A percentile compares a stretch with the other conserved stretches of the same genome.
These are phyloP conservation scores for Pythium brassicae DNA, from an alignment of 352 stramenopile genomes.

Conservation along the genomic window DNA sequence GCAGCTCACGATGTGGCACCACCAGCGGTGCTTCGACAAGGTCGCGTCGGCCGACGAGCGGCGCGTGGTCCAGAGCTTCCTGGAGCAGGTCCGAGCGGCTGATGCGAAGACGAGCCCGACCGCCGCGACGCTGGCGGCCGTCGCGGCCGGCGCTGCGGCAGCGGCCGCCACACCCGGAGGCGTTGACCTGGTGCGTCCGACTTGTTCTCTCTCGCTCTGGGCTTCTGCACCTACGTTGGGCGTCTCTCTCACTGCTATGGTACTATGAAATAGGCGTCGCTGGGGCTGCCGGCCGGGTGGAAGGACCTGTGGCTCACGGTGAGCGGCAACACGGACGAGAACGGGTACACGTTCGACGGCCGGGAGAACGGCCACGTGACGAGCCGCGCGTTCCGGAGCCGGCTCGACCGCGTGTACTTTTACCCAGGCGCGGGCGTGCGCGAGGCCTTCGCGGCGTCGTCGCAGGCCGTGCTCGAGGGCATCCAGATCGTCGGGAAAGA, in stretches of 20 bases:
- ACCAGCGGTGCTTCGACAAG: conserved; percentile 45
- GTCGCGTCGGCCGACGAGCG: conserved; percentile 38
- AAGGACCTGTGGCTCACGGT: conserved; percentile 70
- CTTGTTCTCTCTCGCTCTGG: neutral
- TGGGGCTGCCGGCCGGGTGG: conserved; percentile 52
- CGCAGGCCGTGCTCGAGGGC: conserved; percentile 21
- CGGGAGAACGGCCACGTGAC: conserved; percentile 51
- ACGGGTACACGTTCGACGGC: conserved; percentile 73
- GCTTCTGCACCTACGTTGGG: neutral
- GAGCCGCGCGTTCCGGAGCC: conserved; percentile 59
- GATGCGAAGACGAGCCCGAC: neutral
- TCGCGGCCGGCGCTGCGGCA: too few species aligned
- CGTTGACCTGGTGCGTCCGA: conserved; percentile 18
- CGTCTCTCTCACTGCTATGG: neutral
- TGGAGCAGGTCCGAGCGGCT: conserved; percentile 6
- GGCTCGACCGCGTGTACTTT: conserved; percentile 75
- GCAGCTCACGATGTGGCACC: conserved; percentile 59
- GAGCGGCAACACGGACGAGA: conserved; percentile 63
- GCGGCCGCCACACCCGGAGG: neutral
- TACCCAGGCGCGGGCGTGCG: conserved; percentile 19
- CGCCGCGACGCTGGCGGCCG: too few species aligned
- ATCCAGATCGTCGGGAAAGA: conserved; percentile 66
- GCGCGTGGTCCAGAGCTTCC: conserved; percentile 19
- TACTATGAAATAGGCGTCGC: conserved; percentile 19
- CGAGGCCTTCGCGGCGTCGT: conserved; percentile 10